Base-by-base conservation (phyloP, 2,329 filamentous ascomycete species). In the Hortaea werneckii region DNA sequence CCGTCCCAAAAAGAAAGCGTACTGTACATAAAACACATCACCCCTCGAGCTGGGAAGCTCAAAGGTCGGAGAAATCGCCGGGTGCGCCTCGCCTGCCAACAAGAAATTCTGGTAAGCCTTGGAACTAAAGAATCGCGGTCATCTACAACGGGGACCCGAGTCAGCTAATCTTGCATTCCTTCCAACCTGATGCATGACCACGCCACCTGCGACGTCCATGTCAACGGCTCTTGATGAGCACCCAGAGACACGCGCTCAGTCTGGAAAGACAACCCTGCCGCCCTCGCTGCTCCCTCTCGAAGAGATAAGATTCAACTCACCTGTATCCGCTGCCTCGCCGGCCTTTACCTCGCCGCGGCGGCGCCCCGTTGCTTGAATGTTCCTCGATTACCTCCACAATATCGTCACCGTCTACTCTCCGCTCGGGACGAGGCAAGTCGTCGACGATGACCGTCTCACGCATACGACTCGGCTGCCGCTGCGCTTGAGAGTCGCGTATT, bases 361-460 rank as follows among this genome's bases (percentile, higher is more conserved):
- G 63, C 55, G 52, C 47, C 53, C 52, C 54, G 37, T 71, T 65
- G 12, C 65, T 63, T 5, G 70, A 72, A 45, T 73, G 67, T 60
- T 79, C 76, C 60, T 80, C 77, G 48, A 76, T 70, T 6, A 79
- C 76, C 60, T 79, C 50, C 2, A 79, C 70, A n/a, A 77, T 65
- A 59, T 78, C 73, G 41, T 76, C 74, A 37, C 69, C 65, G 38
- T 67, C 68, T 11, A 73, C 71, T 48, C 67, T 63, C 48, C 60
- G 55, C 53, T 62, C 63, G 6, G 48, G 49, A 38, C 55, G 48
- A 40, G 60, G 50, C 46, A 60, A 49, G 39, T 72, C 67, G 41
- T 73, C 70, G 6, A 74, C 68, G 26, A 74, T 58, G 35, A 73
- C 49, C 29, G 54, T 59, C 49, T 62, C 60, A 13, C 59, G 49